These are phyloP conservation scores for Pichia sp. DNA, from an alignment of 1,139 yeast species.

Conservation along the genomic window DNA sequence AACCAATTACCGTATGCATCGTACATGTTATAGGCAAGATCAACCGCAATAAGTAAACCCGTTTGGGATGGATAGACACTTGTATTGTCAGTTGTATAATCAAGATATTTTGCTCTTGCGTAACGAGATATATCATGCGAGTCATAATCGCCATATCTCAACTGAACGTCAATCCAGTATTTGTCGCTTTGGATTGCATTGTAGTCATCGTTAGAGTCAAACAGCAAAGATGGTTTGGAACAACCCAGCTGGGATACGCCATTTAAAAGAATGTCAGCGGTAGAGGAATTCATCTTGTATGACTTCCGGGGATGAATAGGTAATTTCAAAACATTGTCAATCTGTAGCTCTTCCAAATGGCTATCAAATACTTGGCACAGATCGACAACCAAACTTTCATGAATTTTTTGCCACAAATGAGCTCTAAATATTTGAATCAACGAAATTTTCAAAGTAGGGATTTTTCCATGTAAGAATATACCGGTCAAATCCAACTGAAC, in stretches of 20 bases:
- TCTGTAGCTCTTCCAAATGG: constrained; percentile 77
- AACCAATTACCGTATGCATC: constrained; percentile 98
- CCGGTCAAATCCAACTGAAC: constrained; percentile 97
- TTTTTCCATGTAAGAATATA: constrained; percentile 93
- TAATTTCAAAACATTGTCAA: constrained; percentile 84
- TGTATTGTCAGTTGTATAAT: constrained; percentile 83
- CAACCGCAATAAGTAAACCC: constrained; percentile 86
- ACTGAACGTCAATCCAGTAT: constrained; percentile 93
- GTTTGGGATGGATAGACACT: constrained; percentile 91
- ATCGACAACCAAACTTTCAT: constrained; percentile 92
- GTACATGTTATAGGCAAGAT: constrained; percentile 91
- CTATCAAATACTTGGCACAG: constrained; percentile 87
- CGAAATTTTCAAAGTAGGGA: constrained; percentile 93
- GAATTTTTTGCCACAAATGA: constrained; percentile 98
- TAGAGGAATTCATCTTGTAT: constrained; percentile 92
- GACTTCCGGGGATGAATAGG: constrained; percentile 97
- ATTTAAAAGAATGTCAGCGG: constrained; percentile 81
- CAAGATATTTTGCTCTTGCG: constrained; percentile 87
- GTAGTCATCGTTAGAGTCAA: constrained; percentile 54
- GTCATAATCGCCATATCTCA: constrained; percentile 95
- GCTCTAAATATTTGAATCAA: constrained; percentile 95
- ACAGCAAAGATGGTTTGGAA: constrained; percentile 74
- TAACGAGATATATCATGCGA: constrained; percentile 95
- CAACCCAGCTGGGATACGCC: constrained; percentile 83
- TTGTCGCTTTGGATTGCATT: constrained; percentile 57